Base-by-base conservation (phyloP, 176 grass and related monocot species). In the Olyra latifolia region DNA sequence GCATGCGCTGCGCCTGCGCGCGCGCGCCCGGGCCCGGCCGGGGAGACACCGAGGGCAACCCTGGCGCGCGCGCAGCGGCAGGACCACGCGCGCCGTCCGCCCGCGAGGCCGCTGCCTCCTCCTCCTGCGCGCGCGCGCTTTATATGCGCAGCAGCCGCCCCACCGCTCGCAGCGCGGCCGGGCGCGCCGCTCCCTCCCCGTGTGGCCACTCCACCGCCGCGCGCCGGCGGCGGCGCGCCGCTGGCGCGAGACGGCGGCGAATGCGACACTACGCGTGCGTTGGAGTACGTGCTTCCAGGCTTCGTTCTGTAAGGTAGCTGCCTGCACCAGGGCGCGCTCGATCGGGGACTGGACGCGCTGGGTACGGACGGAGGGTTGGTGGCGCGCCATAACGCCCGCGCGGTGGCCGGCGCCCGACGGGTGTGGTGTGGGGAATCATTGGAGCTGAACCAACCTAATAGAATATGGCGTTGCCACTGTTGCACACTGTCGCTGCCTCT, bases 31-130 rank as follows among this genome's bases (percentile, higher is more conserved):
- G 70, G 72, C 3, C 4, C 44, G 1, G 29, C 3, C 8, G 30
- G 5, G 78, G 53, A 57, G 65, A 71, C 76, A 79, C 40, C 7
- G 16, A 66, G 76, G 60, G 60, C 60, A 78, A 66, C 75, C 60
- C 75, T 52, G 61, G 76, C 13, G 76, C 57, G 35, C 30, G 16
- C 13, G 42, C 49, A 7, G 49, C 40, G 16, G 24, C 76, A 52
- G 60, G n/a, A n/a, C 45, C 59, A 46, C 25, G 2, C 27, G 28
- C 78, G 15, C n/a, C 1, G 48, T 16, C 12, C 45, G 46, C 46
- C 13, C 3, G 46, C 3, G 48, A 19, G 48, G 48, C 6, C 48
- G n/a, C 54, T 32, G 38, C 49, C 6, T 12, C 66, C 58, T 35
- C n/a, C n/a, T n/a, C n/a, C n/a, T n/a, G n/a, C n/a, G n/a, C n/a